Conservation (phyloP, 2,329 filamentous ascomycete species). For the Lomentospora prolificans region DNA sequence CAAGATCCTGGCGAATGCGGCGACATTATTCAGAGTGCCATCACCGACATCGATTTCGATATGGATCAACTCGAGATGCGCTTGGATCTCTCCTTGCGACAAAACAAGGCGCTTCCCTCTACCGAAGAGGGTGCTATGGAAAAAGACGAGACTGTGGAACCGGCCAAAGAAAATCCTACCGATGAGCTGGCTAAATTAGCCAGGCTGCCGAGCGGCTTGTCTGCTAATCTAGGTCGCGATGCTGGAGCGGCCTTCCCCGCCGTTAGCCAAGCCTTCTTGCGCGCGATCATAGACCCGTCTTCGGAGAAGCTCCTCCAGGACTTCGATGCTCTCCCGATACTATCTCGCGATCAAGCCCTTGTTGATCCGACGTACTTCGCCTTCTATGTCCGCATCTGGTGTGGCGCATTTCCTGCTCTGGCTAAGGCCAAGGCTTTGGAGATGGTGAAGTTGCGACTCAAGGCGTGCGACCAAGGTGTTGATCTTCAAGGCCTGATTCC, state of each 20-base stretch:
- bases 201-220: conserved; percentile 25
- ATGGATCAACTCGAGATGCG: conserved; percentile 67
- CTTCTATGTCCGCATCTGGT: conserved; percentile 70
- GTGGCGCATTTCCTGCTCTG: conserved; percentile 57
- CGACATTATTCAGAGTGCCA: conserved; percentile 54
- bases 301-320: conserved; percentile 32
- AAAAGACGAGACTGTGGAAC: conserved; percentile 17
- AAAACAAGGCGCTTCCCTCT: conserved; percentile 37
- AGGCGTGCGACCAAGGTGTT: conserved; percentile 36
- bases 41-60: conserved; percentile 59
- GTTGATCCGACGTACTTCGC: conserved; percentile 59
- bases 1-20: conserved; percentile 49
- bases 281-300: conserved; percentile 31
- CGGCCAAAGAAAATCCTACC: conserved; percentile 26
- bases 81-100: conserved; percentile 59
- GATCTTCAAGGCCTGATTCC: conserved; percentile 78
- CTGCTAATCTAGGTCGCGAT: conserved; percentile 43
- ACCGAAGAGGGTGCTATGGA: conserved; percentile 40
- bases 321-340: conserved; percentile 45
- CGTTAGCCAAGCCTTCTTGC: conserved; percentile 48
- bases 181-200: conserved; percentile 28
- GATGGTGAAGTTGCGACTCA: conserved; percentile 48
- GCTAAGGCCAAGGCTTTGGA: conserved; percentile 62
- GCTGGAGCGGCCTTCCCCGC: conserved; percentile 45
- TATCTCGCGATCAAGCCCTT: conserved; percentile 44